Base-by-base conservation (phyloP, 2,329 filamentous ascomycete species). In the Dactylellina haptotyla region DNA sequence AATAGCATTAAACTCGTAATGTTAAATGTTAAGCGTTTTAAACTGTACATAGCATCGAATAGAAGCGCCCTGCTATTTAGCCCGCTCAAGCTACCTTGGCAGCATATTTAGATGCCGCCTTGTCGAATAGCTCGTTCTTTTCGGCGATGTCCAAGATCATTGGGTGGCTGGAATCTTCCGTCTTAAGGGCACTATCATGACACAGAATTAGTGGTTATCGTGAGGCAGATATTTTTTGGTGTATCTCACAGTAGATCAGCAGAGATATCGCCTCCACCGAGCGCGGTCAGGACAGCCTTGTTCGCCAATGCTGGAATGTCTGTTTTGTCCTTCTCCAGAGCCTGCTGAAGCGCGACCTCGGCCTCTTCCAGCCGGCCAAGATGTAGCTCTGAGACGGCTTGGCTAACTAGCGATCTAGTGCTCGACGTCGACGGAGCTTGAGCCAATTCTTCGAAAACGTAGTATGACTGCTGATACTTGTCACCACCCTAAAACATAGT, bases 391-490 rank as follows among this genome's bases (percentile, higher is more conserved):
- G 92, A 90, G 25, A 98, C 88, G 25, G 93, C 94, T 83, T 98
- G 95, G 18, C 92, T 89, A 73, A 97, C 88, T 63, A 97, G 86
- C 16, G 88, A 90, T 77, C 89, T 85, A 58, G 89, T 85, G 14
- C 91, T 91, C 53, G 92, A 89, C 16, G 91, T 93, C 30, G 91
- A 88, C 1, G 93, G 90, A 26, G 91, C 89, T 80, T 96, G 92
- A 3, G 95, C 94, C 53, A 98, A 87, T 82, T 99, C 95, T 82
- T 98, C 94, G 79, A 92, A 98, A 74, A 98, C 94, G 84, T 99
- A 98, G 82, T 96, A 98, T 16, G 94, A 90, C 79, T 95, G 91
- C 80, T 98, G 95, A 82, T 98, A 98, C 81, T 92, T 95, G 78
- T 97, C 93, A 77, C 93, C 93, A 79, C 94, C 94, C 90, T 96